phyloP scores from a whole-genome alignment of 192 early-diverging fungal species.

The Gamsiella multidivaricata region DNA sequence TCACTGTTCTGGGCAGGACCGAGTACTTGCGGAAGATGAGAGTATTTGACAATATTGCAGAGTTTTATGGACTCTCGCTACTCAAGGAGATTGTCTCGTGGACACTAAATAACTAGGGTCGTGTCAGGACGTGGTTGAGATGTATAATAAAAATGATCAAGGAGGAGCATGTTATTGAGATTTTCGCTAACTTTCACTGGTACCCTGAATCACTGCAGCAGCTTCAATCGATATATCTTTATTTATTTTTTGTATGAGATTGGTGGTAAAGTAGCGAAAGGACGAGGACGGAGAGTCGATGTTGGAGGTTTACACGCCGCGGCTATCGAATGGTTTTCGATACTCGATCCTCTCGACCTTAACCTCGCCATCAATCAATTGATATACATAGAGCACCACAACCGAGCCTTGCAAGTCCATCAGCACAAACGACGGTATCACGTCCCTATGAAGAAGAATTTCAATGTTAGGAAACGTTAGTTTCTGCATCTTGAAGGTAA shows the following conservation, averaged over 20 bases:
- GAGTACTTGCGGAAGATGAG: slow-evolving; percentile 67
- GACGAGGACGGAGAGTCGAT: no score
- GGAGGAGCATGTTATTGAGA: no score
- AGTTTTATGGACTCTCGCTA: slow-evolving; percentile 66
- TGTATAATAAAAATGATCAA: no score
- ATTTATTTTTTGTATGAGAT: no score
- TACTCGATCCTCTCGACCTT: slow-evolving; percentile 95
- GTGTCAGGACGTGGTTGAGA: no score
- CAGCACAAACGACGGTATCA: slow-evolving; percentile 92
- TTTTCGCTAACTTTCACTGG: no score
- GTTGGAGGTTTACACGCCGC: slow-evolving; percentile 27
- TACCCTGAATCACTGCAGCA: no score
- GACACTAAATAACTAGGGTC: slow-evolving; percentile 36
- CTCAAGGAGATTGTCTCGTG: slow-evolving; percentile 69
- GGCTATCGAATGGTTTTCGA: slow-evolving; percentile 64
- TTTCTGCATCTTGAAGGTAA: no score
- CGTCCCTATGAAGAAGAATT: slow-evolving; percentile 56
- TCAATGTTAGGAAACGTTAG: background rate
- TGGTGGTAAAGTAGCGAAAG: no score
- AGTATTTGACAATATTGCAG: slow-evolving; percentile 73
- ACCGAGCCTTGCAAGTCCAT: slow-evolving; percentile 88
- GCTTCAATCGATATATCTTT: no score
- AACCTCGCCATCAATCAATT: slow-evolving; percentile 90
- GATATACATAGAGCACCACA: slow-evolving; percentile 92
- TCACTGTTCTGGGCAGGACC: slow-evolving; percentile 55